Percentiles rank a stretch among this genome's conserved stretches.
Conservation (phyloP, 305 asterid genomes). For the Andrographis paniculata region DNA sequence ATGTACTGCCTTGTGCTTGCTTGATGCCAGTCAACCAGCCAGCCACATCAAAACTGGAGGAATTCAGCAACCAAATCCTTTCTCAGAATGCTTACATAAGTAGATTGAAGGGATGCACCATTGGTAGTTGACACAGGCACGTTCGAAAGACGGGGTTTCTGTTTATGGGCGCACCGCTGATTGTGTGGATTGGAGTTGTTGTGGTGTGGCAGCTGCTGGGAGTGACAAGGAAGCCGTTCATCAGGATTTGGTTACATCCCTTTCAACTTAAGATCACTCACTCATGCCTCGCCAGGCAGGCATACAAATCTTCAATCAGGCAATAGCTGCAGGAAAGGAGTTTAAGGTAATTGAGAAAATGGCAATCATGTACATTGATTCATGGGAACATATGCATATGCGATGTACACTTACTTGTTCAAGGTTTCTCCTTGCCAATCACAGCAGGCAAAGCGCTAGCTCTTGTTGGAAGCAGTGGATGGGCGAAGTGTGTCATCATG, state of each 20-base stretch:
- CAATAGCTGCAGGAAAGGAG: constrained; percentile 80
- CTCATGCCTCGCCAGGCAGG: constrained; percentile 90
- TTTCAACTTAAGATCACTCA: constrained; percentile 43
- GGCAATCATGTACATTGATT: constrained; percentile 41
- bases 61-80: constrained; percentile 45
- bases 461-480: constrained; percentile 70
- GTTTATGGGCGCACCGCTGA: constrained; percentile 85
- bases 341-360: constrained; percentile 61
- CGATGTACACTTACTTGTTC: constrained; percentile 50
- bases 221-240: constrained; percentile 35
- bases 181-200: constrained; percentile 77
- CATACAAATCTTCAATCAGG: constrained; percentile 80
- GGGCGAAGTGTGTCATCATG: constrained; percentile 81
- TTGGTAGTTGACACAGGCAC: constrained; percentile 63
- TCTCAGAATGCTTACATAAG: constrained; percentile 52
- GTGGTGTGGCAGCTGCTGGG: constrained; percentile 54
- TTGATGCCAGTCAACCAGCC: constrained; percentile 49
- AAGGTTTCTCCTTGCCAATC: constrained; percentile 68
- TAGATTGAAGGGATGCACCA: constrained; percentile 57
- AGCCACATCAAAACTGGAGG: constrained; percentile 83
- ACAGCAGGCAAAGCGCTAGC: constrained; percentile 83
- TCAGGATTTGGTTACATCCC: background rate
- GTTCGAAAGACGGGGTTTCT: constrained; percentile 63
- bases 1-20: constrained; percentile 17
- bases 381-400: constrained; percentile 48